A percentile compares a stretch with the other conserved stretches of the same genome.
Evolutionary conservation across 202 grass and related monocot species (phyloP).

Genomic region (Musa balbisiana): DNA sequence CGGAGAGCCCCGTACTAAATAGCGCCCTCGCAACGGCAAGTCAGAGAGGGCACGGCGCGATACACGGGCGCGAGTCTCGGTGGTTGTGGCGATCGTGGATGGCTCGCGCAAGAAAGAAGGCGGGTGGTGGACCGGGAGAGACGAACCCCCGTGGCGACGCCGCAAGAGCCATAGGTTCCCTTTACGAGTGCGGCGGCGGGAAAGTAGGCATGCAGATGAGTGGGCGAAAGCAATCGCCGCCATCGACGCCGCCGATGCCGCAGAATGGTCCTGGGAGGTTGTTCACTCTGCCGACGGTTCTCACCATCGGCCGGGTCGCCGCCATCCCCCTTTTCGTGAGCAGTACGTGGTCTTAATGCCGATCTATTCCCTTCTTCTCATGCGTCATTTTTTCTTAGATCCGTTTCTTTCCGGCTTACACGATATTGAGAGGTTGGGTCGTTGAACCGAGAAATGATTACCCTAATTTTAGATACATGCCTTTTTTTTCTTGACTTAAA

Average conservation of each 20-base stretch:
- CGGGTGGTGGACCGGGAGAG: not conserved
- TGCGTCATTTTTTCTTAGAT: not conserved
- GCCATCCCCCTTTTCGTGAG: constrained; percentile 82
- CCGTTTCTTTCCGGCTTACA: not conserved
- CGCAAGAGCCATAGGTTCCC: not conserved
- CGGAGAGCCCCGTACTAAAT: too few species aligned
- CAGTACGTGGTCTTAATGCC: constrained; percentile 42
- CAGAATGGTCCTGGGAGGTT: constrained; percentile 22
- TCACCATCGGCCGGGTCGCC: constrained; percentile 81
- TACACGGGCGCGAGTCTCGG: not conserved
- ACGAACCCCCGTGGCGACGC: not conserved
- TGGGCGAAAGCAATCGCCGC: not conserved
- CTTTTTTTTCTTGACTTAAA: too few species aligned
- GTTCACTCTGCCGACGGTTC: constrained; percentile 79
- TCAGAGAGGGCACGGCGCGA: not conserved
- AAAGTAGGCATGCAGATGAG: not conserved
- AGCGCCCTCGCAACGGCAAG: not conserved
- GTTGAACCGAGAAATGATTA: not conserved
- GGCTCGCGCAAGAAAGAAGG: not conserved
- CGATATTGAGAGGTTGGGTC: not conserved
- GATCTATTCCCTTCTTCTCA: not conserved
- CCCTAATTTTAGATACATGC: not conserved
- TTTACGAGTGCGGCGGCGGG: not conserved
- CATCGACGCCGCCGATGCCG: not conserved
- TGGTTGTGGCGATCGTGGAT: not conserved